Percentiles rank a stretch among this genome's conserved stretches.
phyloP scores from a whole-genome alignment of 208 protist genomes.

The Acanthamoeba sp. region DNA sequence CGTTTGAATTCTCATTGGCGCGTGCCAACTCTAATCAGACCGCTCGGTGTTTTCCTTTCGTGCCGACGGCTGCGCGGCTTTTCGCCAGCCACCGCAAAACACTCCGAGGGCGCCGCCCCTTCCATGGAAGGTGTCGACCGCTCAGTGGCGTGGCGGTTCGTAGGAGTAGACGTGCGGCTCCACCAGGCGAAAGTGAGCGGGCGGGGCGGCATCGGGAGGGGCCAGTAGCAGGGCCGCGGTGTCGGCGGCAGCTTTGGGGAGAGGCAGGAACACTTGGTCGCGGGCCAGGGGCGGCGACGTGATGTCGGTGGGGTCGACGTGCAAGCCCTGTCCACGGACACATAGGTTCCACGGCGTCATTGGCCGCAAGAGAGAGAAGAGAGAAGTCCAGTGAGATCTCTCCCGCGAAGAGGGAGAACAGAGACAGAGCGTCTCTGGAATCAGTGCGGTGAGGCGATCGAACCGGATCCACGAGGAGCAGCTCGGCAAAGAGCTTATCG shows the following conservation, averaged over 20 bases:
- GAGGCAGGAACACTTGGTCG: neutral
- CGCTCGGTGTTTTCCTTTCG: too few relatives aligned
- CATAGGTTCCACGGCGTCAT: too few relatives aligned
- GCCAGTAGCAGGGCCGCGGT: neutral
- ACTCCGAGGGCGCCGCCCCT: too few relatives aligned
- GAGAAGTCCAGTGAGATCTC: too few relatives aligned
- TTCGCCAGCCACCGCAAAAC: too few relatives aligned
- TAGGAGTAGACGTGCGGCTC: neutral
- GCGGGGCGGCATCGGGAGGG: neutral
- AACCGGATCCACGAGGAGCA: neutral
- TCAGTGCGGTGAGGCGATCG: neutral
- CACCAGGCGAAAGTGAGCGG: neutral
- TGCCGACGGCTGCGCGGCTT: too few relatives aligned
- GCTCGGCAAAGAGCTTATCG: conserved; percentile 12
- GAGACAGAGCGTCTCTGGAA: neutral
- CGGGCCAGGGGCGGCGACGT: neutral
- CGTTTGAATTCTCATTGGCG: too few relatives aligned
- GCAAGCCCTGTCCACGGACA: neutral
- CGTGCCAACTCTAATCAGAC: neutral
- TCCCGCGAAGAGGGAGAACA: too few relatives aligned
- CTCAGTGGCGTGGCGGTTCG: neutral
- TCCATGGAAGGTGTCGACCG: neutral
- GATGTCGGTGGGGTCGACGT: neutral
- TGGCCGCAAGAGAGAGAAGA: too few relatives aligned
- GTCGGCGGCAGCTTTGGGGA: neutral